phyloP scores from a whole-genome alignment of 1,284 basidiomycete genomes.

The Sanghuangporus sanghuang region DNA sequence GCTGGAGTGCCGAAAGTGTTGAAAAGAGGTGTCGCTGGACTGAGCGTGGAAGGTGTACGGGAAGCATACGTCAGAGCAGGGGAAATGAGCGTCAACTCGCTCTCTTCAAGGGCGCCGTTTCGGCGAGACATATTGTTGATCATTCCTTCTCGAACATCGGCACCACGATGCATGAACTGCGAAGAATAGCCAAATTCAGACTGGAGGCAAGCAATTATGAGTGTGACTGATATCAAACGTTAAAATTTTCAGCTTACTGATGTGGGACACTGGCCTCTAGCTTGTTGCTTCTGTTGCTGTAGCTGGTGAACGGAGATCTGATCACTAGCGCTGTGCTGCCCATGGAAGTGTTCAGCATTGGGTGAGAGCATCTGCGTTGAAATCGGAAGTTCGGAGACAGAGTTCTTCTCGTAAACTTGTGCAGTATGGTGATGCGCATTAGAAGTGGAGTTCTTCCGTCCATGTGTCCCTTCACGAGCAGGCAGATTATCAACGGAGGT shows the following conservation, averaged over 20 bases:
- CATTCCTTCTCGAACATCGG: background rate
- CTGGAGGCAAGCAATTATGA: background rate
- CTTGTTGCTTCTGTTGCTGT: background rate
- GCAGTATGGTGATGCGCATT: background rate
- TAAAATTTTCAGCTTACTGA: background rate
- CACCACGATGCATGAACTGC: background rate
- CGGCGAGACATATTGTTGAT: background rate
- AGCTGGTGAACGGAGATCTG: background rate
- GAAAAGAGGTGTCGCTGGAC: constrained; percentile 59
- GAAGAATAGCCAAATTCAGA: background rate
- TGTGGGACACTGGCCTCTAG: background rate
- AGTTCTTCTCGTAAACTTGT: background rate
- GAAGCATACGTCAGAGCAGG: constrained; percentile 58
- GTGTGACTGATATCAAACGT: background rate
- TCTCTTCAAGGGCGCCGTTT: constrained; percentile 33
- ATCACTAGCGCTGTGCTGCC: background rate
- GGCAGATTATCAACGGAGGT: background rate
- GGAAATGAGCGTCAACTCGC: constrained; percentile 10
- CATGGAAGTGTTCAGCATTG: background rate
- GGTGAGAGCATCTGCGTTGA: background rate
- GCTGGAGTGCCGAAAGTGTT: constrained; percentile 20
- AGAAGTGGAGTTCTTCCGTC: background rate
- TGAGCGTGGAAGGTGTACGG: constrained; percentile 54
- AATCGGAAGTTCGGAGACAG: background rate
- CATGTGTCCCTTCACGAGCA: background rate